Evolutionary conservation across 805 yeast species (phyloP).

Genomic region (Kockiozyma suomiensis): DNA sequence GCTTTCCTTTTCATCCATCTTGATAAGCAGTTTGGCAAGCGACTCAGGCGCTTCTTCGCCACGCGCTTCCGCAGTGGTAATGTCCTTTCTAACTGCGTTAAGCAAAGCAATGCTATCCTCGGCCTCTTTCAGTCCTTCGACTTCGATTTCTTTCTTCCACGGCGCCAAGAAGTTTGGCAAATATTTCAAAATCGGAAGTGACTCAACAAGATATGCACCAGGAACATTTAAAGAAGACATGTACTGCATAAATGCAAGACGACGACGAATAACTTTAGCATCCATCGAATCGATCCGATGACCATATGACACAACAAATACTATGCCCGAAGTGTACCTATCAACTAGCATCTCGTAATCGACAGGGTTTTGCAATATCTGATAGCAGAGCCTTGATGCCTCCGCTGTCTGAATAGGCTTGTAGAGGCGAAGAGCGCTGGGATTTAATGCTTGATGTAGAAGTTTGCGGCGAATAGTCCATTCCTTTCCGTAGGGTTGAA

Average conservation of each 20-base stretch:
- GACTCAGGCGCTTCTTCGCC: not conserved
- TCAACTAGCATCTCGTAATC: conserved; percentile 11
- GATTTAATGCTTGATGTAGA: conserved; percentile 6
- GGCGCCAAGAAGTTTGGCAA: conserved; percentile 6
- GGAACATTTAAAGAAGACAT: conserved; percentile 8
- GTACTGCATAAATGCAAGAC: conserved; percentile 3
- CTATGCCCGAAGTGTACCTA: conserved; percentile 6
- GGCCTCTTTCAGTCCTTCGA: not conserved
- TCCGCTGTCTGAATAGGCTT: conserved; percentile 11
- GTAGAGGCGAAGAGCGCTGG: conserved; percentile 4
- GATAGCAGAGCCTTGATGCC: not conserved
- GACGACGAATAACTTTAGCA: conserved; percentile 10
- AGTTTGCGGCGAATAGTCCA: conserved; percentile 14
- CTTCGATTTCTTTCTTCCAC: not conserved
- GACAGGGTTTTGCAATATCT: not conserved
- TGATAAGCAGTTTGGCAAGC: not conserved
- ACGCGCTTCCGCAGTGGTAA: not conserved
- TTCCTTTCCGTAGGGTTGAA: conserved; percentile 15
- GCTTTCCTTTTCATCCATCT: not conserved
- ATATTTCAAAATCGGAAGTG: conserved; percentile 6
- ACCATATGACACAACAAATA: conserved; percentile 8
- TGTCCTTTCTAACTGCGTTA: not conserved
- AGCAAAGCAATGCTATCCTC: not conserved
- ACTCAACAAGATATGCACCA: conserved; percentile 12
- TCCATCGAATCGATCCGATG: conserved; percentile 5